Percentiles rank a stretch among this genome's conserved stretches.
phyloP scores from a whole-genome alignment of 2,329 filamentous ascomycete species.

The Purpureocillium takamizusanense region DNA sequence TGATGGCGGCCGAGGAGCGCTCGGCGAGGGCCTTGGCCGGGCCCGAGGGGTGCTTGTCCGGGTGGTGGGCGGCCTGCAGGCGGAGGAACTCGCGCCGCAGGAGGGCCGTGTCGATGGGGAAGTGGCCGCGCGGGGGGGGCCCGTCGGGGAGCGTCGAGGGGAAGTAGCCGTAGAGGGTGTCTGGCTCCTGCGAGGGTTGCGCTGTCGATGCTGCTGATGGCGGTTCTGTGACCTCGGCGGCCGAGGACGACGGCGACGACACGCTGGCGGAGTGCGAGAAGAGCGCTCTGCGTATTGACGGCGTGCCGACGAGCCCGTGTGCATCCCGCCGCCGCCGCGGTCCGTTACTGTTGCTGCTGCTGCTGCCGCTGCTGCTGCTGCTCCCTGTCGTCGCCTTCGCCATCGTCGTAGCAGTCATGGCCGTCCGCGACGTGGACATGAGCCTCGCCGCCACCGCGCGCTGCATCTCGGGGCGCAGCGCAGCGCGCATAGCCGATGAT shows the following conservation, averaged over 20 bases:
- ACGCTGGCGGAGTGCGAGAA: neutral
- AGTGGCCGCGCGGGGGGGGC: conserved; percentile 68
- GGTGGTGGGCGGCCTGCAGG: conserved; percentile 70
- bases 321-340: too few relatives aligned
- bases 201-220: conserved; percentile 4
- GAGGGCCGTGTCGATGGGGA: conserved; percentile 59
- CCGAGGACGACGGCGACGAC: conserved; percentile 3
- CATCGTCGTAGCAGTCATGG: too few relatives aligned
- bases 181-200: conserved; percentile 2
- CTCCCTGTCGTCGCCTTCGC: too few relatives aligned
- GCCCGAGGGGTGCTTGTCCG: conserved; percentile 51
- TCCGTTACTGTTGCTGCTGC: too few relatives aligned
- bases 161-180: conserved; percentile 81
- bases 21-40: conserved; percentile 55
- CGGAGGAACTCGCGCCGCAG: conserved; percentile 80
- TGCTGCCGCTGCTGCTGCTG: too few relatives aligned
- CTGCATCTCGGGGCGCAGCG: too few relatives aligned
- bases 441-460: too few relatives aligned
- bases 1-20: conserved; percentile 72
- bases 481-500: too few relatives aligned
- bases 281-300: too few relatives aligned
- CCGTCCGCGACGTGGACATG: too few relatives aligned
- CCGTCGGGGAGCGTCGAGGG: conserved; percentile 67
- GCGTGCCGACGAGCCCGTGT: too few relatives aligned
- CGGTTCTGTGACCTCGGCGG: conserved; percentile 4